phyloP scores from a whole-genome alignment of 345 rosid species.

The Reutealis trisperma region DNA sequence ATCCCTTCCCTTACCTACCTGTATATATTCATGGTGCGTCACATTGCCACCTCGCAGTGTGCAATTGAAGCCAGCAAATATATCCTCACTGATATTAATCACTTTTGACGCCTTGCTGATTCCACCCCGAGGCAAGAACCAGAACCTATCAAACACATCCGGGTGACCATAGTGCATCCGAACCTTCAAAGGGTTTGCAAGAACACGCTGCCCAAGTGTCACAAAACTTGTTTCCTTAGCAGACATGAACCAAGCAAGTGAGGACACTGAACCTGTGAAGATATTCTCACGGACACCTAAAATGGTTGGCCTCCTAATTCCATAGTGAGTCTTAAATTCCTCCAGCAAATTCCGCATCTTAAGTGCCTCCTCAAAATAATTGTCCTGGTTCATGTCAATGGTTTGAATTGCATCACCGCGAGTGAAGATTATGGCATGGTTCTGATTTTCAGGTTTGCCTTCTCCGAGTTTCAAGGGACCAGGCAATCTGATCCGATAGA shows the following conservation, averaged over 20 bases:
- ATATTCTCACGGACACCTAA: constrained; percentile 88
- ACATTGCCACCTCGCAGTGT: constrained; percentile 91
- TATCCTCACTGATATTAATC: constrained; percentile 89
- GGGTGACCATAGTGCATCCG: constrained; percentile 97
- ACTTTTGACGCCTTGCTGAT: constrained; percentile 88
- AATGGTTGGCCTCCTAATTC: constrained; percentile 85
- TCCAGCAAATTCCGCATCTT: constrained; percentile 93
- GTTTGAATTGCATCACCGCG: constrained; percentile 95
- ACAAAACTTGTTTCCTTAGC: constrained; percentile 85
- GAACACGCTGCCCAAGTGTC: constrained; percentile 91
- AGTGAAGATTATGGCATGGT: constrained; percentile 91
- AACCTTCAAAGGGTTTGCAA: constrained; percentile 85
- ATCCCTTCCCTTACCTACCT: constrained; percentile 92
- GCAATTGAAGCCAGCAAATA: constrained; percentile 92
- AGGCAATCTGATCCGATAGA: constrained; percentile 82
- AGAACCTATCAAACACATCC: constrained; percentile 88
- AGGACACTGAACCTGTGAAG: constrained; percentile 91
- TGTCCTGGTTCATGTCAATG: constrained; percentile 96
- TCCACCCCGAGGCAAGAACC: constrained; percentile 89
- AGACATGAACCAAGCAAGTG: constrained; percentile 96
- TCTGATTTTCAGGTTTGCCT: constrained; percentile 97
- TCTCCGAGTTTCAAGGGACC: constrained; percentile 90
- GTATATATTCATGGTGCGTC: constrained; percentile 89
- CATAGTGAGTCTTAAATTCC: constrained; percentile 63
- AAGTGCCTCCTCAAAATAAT: constrained; percentile 86